Evolutionary conservation across 2,329 filamentous ascomycete species (phyloP), one percentile per base, ranked within the genome.

Genomic region (Penicillium sp.): DNA sequence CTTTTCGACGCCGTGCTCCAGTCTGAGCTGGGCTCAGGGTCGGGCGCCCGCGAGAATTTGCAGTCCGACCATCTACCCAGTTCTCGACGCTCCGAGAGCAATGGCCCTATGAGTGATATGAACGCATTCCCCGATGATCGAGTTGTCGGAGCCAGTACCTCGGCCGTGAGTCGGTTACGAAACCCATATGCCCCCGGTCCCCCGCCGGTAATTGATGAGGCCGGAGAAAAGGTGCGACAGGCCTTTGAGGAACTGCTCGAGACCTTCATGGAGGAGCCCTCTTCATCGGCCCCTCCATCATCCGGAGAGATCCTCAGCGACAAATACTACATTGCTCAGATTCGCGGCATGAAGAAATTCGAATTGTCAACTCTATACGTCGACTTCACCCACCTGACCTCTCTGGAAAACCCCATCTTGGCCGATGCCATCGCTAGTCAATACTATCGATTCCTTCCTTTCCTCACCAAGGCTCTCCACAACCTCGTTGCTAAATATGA

Each of bases 391-490:
- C 94, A 99, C 73, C 79, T 99, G 26, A 83, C 87, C 52, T 83
- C 86, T 31, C 88, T 87, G 72, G 87, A 89, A 66, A 89, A 92
- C 63, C 90, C 89, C 49, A 87, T 89, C 54, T 79, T 99, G 48
- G 91, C 93, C 37, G 87, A 91, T 58, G 93, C 91, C 47, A 89
- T 97, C 58, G 88, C 92, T 62, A 87, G 87, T 65, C 89, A 95
- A 69, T 97, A 97, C 79, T 97, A 97, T 75, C 90, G 94, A 63
- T 96, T 96, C 71, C 82, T 95, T 21, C 94, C 94, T 2, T 99
- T 94, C 72, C 84, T 99, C 67, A 91, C 90, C 19, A 86, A 89
- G 60, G 92, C 89, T 23, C 80, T 99, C 39, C 92, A 99, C 77
- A 95, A 92, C 68, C 86, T 96, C 75, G 95, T 99, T 65, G 88